A percentile compares a stretch with the other conserved stretches of the same genome.
Conservation (phyloP, 495 filamentous ascomycete genomes). For the Penicillium ochrochloron region DNA sequence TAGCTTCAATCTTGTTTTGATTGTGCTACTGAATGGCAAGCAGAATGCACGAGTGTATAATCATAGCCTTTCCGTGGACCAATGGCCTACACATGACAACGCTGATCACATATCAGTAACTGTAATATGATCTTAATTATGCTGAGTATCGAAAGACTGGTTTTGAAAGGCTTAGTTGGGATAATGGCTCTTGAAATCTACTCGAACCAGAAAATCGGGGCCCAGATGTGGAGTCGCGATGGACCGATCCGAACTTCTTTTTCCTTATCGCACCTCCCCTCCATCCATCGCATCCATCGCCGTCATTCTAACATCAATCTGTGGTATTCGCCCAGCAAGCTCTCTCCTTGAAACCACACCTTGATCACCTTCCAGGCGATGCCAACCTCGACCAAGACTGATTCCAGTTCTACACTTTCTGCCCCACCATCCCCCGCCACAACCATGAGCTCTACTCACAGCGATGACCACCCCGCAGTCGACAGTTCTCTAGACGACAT, state of each 20-base stretch:
- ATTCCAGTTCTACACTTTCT: constrained; percentile 17
- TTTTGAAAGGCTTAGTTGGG: too few species aligned
- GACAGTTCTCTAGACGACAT: constrained; percentile 53
- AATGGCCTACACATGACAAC: too few species aligned
- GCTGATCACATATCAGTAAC: too few species aligned
- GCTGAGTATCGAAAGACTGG: too few species aligned
- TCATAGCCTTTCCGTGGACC: too few species aligned
- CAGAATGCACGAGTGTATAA: too few species aligned
- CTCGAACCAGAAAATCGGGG: too few species aligned
- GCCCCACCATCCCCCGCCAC: constrained; percentile 32
- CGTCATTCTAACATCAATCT: background rate
- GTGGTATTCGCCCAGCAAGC: background rate
- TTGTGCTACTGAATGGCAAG: too few species aligned
- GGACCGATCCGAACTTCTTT: constrained; percentile 3
- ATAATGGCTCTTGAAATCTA: too few species aligned
- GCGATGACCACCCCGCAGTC: constrained; percentile 24
- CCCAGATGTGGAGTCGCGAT: constrained; percentile 3
- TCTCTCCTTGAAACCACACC: background rate
- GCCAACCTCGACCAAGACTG: constrained; percentile 7
- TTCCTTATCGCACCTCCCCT: constrained; percentile 7
- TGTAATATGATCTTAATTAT: too few species aligned
- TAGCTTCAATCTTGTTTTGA: too few species aligned
- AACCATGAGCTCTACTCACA: constrained; percentile 34
- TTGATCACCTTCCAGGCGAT: background rate
- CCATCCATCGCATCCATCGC: background rate